Evolutionary conservation across 1,284 basidiomycete genomes (phyloP).

Genomic region (Ceratobasidium sp.): DNA sequence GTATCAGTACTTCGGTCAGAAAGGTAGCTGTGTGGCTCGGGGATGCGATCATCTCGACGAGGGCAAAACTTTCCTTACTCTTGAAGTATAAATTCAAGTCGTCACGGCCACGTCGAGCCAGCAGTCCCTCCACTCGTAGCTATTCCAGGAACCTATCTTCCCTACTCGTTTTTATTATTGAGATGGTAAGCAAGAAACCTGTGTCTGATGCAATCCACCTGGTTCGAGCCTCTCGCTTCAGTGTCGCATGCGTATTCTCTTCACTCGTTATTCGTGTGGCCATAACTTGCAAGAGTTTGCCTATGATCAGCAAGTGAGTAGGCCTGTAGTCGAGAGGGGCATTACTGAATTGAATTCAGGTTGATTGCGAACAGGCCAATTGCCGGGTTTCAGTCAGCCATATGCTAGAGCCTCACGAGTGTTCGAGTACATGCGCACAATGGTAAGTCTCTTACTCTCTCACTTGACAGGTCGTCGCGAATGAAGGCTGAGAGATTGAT

Average conservation of each 20-base stretch:
- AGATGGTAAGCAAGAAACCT: not conserved
- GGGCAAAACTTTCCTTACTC: not conserved
- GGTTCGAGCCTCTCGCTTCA: not conserved
- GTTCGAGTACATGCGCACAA: slow-evolving; percentile 16
- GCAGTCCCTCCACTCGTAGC: too few relatives aligned
- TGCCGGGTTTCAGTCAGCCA: slow-evolving; percentile 27
- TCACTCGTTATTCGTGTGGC: slow-evolving; percentile 34
- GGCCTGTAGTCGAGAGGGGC: not conserved
- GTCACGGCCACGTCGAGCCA: slow-evolving; percentile 6
- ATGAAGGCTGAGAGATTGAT: not conserved
- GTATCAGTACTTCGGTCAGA: not conserved
- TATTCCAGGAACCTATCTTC: too few relatives aligned
- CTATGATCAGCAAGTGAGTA: slow-evolving; percentile 31
- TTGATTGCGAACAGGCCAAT: slow-evolving; percentile 33
- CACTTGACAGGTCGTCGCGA: not conserved
- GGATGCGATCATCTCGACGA: slow-evolving; percentile 12
- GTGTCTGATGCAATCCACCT: slow-evolving; percentile 2
- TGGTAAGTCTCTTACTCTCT: slow-evolving; percentile 6
- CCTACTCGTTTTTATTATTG: not conserved
- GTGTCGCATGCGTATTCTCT: slow-evolving; percentile 36
- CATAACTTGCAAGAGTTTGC: slow-evolving; percentile 34
- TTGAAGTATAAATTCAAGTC: slow-evolving; percentile 18
- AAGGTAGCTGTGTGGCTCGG: slow-evolving; percentile 18
- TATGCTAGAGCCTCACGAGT: slow-evolving; percentile 32
- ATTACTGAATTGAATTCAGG: slow-evolving; percentile 17